These are phyloP conservation scores for Spiromyces aspiralis DNA, from an alignment of 371 early-diverging fungal species.

Conservation along the genomic window DNA sequence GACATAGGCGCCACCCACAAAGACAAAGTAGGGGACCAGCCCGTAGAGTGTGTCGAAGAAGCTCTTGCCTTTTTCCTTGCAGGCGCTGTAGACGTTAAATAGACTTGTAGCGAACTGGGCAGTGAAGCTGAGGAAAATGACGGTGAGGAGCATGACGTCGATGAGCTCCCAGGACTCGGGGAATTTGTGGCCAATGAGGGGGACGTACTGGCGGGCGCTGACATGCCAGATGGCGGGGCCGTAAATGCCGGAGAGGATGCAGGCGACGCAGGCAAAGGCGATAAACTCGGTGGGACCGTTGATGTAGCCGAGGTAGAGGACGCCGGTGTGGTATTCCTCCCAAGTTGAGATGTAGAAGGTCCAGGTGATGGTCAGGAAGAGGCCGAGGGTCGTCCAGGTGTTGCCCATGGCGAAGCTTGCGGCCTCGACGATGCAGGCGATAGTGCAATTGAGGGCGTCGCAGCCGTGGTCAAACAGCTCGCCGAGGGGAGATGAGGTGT, in stretches of 20 bases:
- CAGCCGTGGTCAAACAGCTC: slow-evolving; percentile 90
- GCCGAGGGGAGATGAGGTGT: slow-evolving; percentile 86
- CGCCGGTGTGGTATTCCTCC: slow-evolving; percentile 93
- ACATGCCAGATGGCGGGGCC: slow-evolving; percentile 24
- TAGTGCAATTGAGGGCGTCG: slow-evolving; percentile 80
- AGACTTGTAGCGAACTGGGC: slow-evolving; percentile 40
- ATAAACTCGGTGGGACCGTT: slow-evolving; percentile 97
- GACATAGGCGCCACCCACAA: slow-evolving; percentile 33
- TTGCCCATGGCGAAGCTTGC: slow-evolving; percentile 67
- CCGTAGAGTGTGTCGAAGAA: slow-evolving; percentile 43
- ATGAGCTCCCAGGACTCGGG: slow-evolving; percentile 35
- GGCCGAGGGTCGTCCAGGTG: slow-evolving; percentile 41
- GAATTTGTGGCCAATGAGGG: slow-evolving; percentile 23
- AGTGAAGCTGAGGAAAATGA: slow-evolving; percentile 29
- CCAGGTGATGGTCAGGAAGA: slow-evolving; percentile 36
- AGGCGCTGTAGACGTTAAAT: slow-evolving; percentile 47
- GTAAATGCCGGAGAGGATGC: slow-evolving; percentile 54
- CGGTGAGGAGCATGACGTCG: slow-evolving; percentile 35
- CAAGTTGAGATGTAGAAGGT: slow-evolving; percentile 87
- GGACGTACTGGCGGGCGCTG: slow-evolving; percentile 14
- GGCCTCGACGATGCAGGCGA: slow-evolving; percentile 64
- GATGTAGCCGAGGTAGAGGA: slow-evolving; percentile 76
- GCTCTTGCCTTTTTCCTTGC: slow-evolving; percentile 40
- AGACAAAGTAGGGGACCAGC: slow-evolving; percentile 43
- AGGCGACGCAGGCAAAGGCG: slow-evolving; percentile 46